phyloP scores from a whole-genome alignment of 306 rosid species.

The Senna tora region DNA sequence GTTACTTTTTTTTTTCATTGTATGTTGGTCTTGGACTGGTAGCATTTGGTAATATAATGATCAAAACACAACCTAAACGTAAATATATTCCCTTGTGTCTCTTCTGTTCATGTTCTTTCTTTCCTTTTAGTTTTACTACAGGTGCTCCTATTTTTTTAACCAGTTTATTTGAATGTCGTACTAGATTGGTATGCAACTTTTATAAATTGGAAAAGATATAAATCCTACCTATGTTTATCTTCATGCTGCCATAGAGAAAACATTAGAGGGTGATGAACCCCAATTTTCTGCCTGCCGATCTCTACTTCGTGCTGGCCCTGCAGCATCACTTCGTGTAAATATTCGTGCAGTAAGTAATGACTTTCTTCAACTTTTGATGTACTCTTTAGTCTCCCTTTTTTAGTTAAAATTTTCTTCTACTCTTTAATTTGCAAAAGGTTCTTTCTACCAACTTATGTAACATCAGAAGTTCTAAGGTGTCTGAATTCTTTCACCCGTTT shows the following conservation, averaged over 20 bases:
- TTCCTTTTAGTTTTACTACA: not conserved
- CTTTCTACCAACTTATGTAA: not conserved
- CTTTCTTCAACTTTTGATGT: conserved; percentile 24
- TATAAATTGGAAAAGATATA: conserved; percentile 27
- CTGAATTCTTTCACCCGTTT: not conserved
- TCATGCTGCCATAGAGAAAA: conserved; percentile 51
- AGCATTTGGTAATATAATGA: conserved; percentile 21
- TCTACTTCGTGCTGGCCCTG: conserved; percentile 86
- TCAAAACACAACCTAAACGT: not conserved
- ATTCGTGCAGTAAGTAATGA: conserved; percentile 76
- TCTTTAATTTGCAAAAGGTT: conserved; percentile 13
- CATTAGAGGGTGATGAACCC: conserved; percentile 67
- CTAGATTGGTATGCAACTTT: conserved; percentile 7
- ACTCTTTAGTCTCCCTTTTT: conserved; percentile 18
- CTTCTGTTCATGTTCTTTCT: conserved; percentile 23
- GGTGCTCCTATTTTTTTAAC: not conserved
- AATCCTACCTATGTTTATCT: conserved; percentile 29
- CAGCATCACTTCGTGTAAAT: conserved; percentile 81
- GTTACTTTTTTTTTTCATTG: not conserved
- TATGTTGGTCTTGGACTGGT: not conserved
- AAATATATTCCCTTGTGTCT: conserved; percentile 1
- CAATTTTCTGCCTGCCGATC: conserved; percentile 73
- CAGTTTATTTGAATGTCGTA: not conserved
- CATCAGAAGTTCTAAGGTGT: not conserved
- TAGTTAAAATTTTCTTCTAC: conserved; percentile 9